A percentile compares a stretch with the other conserved stretches of the same genome.
These are phyloP conservation scores for Penicillium sp. DNA, from an alignment of 2,329 filamentous ascomycete species.

Conservation along the genomic window DNA sequence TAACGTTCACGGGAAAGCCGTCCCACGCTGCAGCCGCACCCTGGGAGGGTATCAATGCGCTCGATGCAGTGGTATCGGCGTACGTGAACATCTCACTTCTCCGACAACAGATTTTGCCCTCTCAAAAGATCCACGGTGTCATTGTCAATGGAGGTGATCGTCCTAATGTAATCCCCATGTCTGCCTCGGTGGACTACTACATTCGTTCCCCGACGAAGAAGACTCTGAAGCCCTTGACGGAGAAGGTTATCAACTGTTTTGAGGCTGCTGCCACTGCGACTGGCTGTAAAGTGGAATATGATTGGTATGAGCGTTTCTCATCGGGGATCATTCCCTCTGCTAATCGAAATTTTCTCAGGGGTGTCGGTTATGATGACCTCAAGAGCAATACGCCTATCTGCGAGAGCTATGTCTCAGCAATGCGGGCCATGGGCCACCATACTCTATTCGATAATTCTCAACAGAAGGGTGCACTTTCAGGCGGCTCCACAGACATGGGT, in stretches of 20 bases:
- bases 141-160: conserved; percentile 56
- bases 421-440: conserved; percentile 34
- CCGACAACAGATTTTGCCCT: conserved; percentile 57
- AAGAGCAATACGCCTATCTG: conserved; percentile 37
- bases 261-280: conserved; percentile 35
- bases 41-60: conserved; percentile 60
- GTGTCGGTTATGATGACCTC: conserved; percentile 32
- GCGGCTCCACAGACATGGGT: conserved; percentile 36
- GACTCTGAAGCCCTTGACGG: conserved; percentile 36
- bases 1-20: conserved; percentile 52
- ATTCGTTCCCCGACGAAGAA: conserved; percentile 45
- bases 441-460: conserved; percentile 27
- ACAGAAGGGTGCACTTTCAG: conserved; percentile 17
- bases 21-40: conserved; percentile 59
- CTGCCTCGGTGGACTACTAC: conserved; percentile 47
- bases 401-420: conserved; percentile 34
- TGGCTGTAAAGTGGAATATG: conserved; percentile 32
- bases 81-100: conserved; percentile 51
- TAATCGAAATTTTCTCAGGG: conserved; percentile 20
- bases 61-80: conserved; percentile 56
- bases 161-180: conserved; percentile 60
- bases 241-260: conserved; percentile 33
- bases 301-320: conserved; percentile 20
- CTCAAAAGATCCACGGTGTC: conserved; percentile 54
- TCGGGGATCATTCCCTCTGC: background rate